Base-by-base conservation (phyloP, 371 early-diverging fungal species). In the Neoconidiobolus thromboides region DNA sequence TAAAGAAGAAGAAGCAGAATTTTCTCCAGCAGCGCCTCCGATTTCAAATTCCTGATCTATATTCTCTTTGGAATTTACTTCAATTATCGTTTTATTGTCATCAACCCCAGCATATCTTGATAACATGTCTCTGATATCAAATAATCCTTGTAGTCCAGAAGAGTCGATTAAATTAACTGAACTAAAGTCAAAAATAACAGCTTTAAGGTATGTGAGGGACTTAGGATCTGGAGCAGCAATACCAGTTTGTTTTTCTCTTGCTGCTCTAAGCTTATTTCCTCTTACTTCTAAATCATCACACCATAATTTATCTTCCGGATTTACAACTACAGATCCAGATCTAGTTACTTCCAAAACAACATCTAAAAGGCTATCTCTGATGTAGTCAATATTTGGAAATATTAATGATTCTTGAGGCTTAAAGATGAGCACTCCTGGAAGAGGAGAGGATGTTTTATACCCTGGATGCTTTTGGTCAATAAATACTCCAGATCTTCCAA, bases 101-200 rank as follows among this genome's bases (percentile, higher is more conserved):
- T 38, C 55, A 41, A n/a, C 41, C 10, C 67, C 77, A 3, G 80
- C 72, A 60, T 75, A 79, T 44, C 74, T 69, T 59, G 64, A 71
- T 15, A 78, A 65, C 53, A 76, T 71, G 38, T 69, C 68, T n/a
- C 74, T 71, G 41, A 82, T 60, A 40, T 85, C 84, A 6, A 79
- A 64, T 0, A 89, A 72, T 10, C 76, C 74, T 62, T 88, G 88
- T 53, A 84, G 66, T 38, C 87, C 91, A 0, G 89, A 82, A 39
- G 79, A 76, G 60, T 92, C 93, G 64, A 90, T 75, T 42, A 74
- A 70, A 57, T 84, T 82, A 9, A 89, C 89, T 7, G 79, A 80
- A 0, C 83, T 73, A 54, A 92, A 75, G 65, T 90, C 90, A n/a
- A 92, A 70, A 15, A 92, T 67, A 26, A 92, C 63, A 0, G 90